These are phyloP conservation scores for Escovopsis sp. DNA, from an alignment of 2,329 filamentous ascomycete genomes.

Conservation along the genomic window DNA sequence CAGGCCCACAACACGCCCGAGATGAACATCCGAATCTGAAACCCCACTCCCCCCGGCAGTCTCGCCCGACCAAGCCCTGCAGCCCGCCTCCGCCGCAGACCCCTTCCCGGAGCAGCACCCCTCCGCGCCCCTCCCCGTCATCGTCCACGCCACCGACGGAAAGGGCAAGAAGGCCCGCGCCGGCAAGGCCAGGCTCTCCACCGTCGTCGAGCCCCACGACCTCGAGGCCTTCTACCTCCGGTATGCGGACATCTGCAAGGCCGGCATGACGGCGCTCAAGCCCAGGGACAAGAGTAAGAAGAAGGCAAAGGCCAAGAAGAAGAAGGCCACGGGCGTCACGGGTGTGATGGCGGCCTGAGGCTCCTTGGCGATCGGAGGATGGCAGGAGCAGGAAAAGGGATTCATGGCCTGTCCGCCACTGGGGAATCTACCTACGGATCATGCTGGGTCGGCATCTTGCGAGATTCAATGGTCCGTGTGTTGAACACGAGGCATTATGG, in stretches of 20 bases:
- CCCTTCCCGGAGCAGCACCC: slow-evolving; percentile 46
- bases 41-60: slow-evolving; percentile 17
- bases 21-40: no score
- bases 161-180: slow-evolving; percentile 44
- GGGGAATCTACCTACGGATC: no score
- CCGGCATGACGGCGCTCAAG: slow-evolving; percentile 78
- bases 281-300: slow-evolving; percentile 84
- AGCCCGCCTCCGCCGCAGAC: slow-evolving; percentile 29
- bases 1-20: no score
- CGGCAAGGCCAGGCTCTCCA: slow-evolving; percentile 62
- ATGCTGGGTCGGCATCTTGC: no score
- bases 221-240: slow-evolving; percentile 67
- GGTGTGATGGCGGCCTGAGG: no score
- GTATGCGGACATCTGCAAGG: slow-evolving; percentile 86
- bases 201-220: slow-evolving; percentile 61
- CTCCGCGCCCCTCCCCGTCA: slow-evolving; percentile 48
- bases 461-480: no score
- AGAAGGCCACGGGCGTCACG: slow-evolving; percentile 29
- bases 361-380: not conserved
- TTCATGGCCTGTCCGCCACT: no score
- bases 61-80: slow-evolving; percentile 27
- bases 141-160: slow-evolving; percentile 77
- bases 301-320: slow-evolving; percentile 64
- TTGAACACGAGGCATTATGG: no score
- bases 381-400: not conserved